Evolutionary conservation across 768 basidiomycete genomes (phyloP).

Genomic region (Leccinum variicolor): DNA sequence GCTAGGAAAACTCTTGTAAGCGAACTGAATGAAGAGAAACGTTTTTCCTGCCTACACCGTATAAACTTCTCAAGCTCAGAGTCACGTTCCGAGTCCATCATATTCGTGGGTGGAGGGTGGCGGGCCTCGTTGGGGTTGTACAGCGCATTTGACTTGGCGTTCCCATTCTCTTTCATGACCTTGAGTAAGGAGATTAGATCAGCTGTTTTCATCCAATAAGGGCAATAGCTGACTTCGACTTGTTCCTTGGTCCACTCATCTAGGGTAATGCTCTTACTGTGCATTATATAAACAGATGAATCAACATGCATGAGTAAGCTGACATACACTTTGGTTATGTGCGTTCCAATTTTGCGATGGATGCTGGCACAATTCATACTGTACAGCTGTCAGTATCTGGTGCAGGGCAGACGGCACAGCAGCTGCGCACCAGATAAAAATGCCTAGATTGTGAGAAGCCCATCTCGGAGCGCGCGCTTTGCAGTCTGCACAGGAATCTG

Average conservation of each 20-base stretch:
- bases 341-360: slow-evolving; percentile 93
- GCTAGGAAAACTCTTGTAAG: slow-evolving; percentile 37
- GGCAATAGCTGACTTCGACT: slow-evolving; percentile 58
- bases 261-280: slow-evolving; percentile 85
- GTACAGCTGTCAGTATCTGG: slow-evolving; percentile 8
- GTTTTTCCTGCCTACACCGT: slow-evolving; percentile 49
- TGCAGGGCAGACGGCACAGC: neutral
- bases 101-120: slow-evolving; percentile 78
- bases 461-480: slow-evolving; percentile 83
- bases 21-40: neutral
- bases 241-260: slow-evolving; percentile 89
- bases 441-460: slow-evolving; percentile 86
- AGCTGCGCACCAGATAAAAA: slow-evolving; percentile 74
- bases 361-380: slow-evolving; percentile 88
- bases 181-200: slow-evolving; percentile 31
- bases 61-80: slow-evolving; percentile 92
- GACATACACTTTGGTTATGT: slow-evolving; percentile 87
- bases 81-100: slow-evolving; percentile 77
- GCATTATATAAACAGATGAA: slow-evolving; percentile 1
- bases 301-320: neutral
- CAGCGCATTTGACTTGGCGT: slow-evolving; percentile 70
- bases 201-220: slow-evolving; percentile 7
- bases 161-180: slow-evolving; percentile 81
- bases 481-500: slow-evolving; percentile 92
- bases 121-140: slow-evolving; percentile 83